A percentile compares a stretch with the other conserved stretches of the same genome.
Evolutionary conservation across 2,329 filamentous ascomycete species (phyloP).

Genomic region (Aspergillus glaucus): DNA sequence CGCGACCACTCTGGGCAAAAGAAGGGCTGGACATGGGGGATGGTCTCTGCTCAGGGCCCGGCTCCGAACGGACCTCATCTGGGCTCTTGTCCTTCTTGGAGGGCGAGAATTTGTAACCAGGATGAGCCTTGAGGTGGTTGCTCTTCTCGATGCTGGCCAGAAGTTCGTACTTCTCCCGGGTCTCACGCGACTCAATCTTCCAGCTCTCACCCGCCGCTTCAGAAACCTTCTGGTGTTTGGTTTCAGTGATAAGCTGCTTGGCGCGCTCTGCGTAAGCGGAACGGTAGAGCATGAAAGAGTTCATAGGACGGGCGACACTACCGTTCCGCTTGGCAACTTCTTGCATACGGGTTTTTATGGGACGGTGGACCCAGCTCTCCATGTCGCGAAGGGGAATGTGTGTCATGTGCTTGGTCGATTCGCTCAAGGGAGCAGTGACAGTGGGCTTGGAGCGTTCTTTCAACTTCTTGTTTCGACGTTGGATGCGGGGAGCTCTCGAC

Average conservation of each 20-base stretch:
- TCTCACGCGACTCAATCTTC: constrained; percentile 67
- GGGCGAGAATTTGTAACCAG: constrained; percentile 89
- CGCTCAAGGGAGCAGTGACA: constrained; percentile 20
- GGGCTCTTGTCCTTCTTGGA: constrained; percentile 40
- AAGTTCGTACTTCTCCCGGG: constrained; percentile 69
- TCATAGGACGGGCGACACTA: constrained; percentile 88
- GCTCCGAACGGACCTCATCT: constrained; percentile 6
- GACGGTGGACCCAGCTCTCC: constrained; percentile 68
- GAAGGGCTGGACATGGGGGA: constrained; percentile 15
- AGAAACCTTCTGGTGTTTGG: constrained; percentile 92
- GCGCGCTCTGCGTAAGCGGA: constrained; percentile 85
- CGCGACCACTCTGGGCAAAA: constrained; percentile 12
- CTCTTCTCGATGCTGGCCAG: constrained; percentile 74
- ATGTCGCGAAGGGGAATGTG: constrained; percentile 67
- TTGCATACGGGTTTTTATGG: constrained; percentile 56
- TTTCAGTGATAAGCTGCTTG: constrained; percentile 72
- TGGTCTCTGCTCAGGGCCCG: constrained; percentile 7
- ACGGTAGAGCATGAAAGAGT: constrained; percentile 96
- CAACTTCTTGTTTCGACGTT: constrained; percentile 7
- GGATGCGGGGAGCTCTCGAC: constrained; percentile 7
- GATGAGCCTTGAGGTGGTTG: constrained; percentile 80
- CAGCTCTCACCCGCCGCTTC: constrained; percentile 81
- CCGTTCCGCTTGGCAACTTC: constrained; percentile 68
- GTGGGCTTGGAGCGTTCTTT: constrained; percentile 3
- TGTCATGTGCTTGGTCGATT: constrained; percentile 28